Evolutionary conservation across 2,329 filamentous ascomycete species (phyloP), one percentile per base, ranked within the genome.

Genomic region (Magnaporthales sp.): DNA sequence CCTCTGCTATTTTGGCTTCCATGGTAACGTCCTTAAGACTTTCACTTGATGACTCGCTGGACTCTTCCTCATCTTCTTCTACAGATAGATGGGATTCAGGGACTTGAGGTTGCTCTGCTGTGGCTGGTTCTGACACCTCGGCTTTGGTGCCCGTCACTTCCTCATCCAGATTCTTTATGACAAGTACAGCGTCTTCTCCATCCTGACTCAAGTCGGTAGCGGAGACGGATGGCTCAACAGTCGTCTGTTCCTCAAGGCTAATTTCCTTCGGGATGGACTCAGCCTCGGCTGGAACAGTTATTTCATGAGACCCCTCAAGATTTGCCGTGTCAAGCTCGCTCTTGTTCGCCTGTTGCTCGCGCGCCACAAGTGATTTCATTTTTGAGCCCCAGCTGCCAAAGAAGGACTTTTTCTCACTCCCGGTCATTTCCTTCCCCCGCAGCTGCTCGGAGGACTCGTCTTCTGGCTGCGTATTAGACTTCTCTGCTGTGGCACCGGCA

Each of bases 401-500:
- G 15, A 56, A 31, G 5, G 64, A 60, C 26, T 26, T 65, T n/a
- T 27, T 27, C 15, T 27, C 38, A 22, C 4, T 22, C 51, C 30
- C 63, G 11, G 26, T n/a, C 7, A 26, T 22, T 19, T 51, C 32
- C 7, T 7, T n/a, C n/a, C 27, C 63, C 32, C 15, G 62, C 0
- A 24, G 31, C 22, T 51, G 31, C 27, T 54, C 31, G 10, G 24
- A n/a, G 13, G 13, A n/a, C 7, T 64, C 15, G n/a, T 51, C n/a
- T 13, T 51, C 30, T 22, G 63, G 2, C 10, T 8, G 15, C 31
- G 3, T 38, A 13, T 27, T 11, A 2, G 19, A 32, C 19, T 27
- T 62, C 27, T n/a, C 61, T 7, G 64, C 31, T 8, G 26, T 29
- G 13, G 7, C n/a, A 38, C 67, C 68, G 13, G 66, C 62, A 7